Evolutionary conservation across 257 asterid species (phyloP).

Genomic region (Solanum gandarillasii): DNA sequence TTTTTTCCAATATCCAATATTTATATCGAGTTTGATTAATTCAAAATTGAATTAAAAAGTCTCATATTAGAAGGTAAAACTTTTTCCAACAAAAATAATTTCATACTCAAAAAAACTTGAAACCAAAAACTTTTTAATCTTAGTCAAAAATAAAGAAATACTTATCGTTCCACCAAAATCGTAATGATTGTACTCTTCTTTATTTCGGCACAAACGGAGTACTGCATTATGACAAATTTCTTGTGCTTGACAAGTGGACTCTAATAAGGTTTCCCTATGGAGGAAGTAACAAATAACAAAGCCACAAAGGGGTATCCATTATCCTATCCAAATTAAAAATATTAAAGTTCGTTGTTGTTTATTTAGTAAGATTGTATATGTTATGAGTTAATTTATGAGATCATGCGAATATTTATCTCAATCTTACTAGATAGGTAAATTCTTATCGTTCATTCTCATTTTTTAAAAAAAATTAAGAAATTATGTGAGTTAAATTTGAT

Average conservation of each 20-base stretch:
- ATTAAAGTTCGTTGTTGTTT: too few species aligned
- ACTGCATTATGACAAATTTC: too few species aligned
- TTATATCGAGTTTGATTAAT: too few species aligned
- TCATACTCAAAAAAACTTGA: too few species aligned
- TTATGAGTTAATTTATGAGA: too few species aligned
- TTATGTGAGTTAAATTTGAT: neutral
- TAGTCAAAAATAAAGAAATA: too few species aligned
- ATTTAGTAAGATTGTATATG: too few species aligned
- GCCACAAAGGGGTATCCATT: neutral
- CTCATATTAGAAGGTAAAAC: too few species aligned
- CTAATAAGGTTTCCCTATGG: neutral
- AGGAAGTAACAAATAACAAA: neutral
- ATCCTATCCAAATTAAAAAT: neutral
- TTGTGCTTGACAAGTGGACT: neutral
- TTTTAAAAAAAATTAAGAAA: neutral
- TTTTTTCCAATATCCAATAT: too few species aligned
- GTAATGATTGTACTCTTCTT: too few species aligned
- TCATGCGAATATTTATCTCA: neutral
- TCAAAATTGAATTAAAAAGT: too few species aligned
- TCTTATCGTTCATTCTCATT: neutral
- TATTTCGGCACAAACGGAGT: neutral
- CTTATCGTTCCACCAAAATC: accelerated
- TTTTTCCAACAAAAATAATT: too few species aligned
- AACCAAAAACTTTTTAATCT: accelerated
- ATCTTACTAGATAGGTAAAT: neutral